phyloP scores from a whole-genome alignment of 805 yeast species.

The Starmerella asiatica region DNA sequence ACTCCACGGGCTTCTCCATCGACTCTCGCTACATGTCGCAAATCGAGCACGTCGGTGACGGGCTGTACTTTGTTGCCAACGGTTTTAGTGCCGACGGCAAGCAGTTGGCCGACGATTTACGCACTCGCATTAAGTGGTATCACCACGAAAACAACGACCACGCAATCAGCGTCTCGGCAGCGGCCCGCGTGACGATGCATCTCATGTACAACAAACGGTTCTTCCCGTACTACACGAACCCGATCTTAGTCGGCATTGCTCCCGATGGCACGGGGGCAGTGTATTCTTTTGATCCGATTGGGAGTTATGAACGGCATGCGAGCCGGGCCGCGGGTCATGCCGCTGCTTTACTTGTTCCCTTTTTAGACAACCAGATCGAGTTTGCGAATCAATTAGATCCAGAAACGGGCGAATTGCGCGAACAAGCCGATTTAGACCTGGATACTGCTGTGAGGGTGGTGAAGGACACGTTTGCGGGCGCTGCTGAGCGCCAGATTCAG shows the following conservation, averaged over 20 bases:
- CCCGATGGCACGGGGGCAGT: slow-evolving; percentile 87
- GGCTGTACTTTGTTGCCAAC: slow-evolving; percentile 76
- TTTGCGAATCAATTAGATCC: slow-evolving; percentile 88
- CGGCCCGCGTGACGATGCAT: slow-evolving; percentile 86
- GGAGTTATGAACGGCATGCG: slow-evolving; percentile 93
- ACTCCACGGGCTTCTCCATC: slow-evolving; percentile 83
- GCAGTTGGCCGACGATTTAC: slow-evolving; percentile 65
- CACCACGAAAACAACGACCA: slow-evolving; percentile 72
- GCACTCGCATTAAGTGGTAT: slow-evolving; percentile 52
- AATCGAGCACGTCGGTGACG: slow-evolving; percentile 78
- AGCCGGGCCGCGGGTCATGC: slow-evolving; percentile 98
- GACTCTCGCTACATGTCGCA: slow-evolving; percentile 87
- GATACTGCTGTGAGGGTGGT: slow-evolving; percentile 83
- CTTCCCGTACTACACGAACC: slow-evolving; percentile 93
- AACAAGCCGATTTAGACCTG: slow-evolving; percentile 48
- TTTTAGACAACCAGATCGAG: slow-evolving; percentile 92
- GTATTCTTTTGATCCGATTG: slow-evolving; percentile 94
- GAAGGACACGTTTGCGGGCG: slow-evolving; percentile 87
- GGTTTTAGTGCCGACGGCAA: slow-evolving; percentile 94
- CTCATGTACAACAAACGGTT: slow-evolving; percentile 82
- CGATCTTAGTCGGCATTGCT: slow-evolving; percentile 87
- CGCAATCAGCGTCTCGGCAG: slow-evolving; percentile 50
- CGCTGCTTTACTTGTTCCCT: slow-evolving; percentile 90
- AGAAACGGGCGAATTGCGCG: slow-evolving; percentile 47
- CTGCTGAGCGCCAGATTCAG: slow-evolving; percentile 95